Percentiles rank a stretch among this genome's conserved stretches.
phyloP scores from a whole-genome alignment of 139 green algal species.

The Micromonas commoda region DNA sequence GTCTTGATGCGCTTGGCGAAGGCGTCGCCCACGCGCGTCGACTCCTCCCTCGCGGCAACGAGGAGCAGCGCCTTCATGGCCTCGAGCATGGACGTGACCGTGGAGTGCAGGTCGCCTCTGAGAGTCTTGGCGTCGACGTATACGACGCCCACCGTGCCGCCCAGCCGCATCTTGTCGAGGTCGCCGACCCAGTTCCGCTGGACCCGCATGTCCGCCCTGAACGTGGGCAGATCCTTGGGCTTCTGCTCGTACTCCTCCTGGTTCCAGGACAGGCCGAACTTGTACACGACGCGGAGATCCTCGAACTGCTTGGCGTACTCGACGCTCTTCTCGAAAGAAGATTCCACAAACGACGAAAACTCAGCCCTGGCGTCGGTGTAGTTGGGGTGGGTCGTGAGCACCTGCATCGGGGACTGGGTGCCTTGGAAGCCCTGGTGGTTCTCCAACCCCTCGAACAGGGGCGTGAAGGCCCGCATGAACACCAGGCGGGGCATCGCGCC shows the following conservation, averaged over 20 bases:
- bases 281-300: slow-evolving; percentile 34
- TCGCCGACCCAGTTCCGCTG: slow-evolving; percentile 33
- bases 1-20: slow-evolving; percentile 30
- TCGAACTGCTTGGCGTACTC: slow-evolving; percentile 37
- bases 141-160: slow-evolving; percentile 32
- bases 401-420: background rate
- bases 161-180: slow-evolving; percentile 33
- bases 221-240: slow-evolving; percentile 27
- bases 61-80: slow-evolving; percentile 37
- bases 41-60: slow-evolving; percentile 28
- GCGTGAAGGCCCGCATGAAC: slow-evolving; percentile 31
- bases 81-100: slow-evolving; percentile 27
- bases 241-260: slow-evolving; percentile 31
- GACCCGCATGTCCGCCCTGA: slow-evolving; percentile 32
- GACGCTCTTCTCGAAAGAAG: slow-evolving; percentile 19
- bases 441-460: slow-evolving; percentile 32
- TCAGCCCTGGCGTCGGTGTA: slow-evolving; percentile 8
- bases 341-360: slow-evolving; percentile 5
- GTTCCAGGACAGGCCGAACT: slow-evolving; percentile 35
- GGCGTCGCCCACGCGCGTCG: background rate
- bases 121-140: slow-evolving; percentile 36
- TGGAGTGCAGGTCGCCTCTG: slow-evolving; percentile 20
- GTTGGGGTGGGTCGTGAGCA: background rate
- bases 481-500: slow-evolving; percentile 29
- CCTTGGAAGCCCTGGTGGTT: too few species aligned